Conservation (phyloP, 331 rosid genomes). For the Cydonia oblonga region DNA sequence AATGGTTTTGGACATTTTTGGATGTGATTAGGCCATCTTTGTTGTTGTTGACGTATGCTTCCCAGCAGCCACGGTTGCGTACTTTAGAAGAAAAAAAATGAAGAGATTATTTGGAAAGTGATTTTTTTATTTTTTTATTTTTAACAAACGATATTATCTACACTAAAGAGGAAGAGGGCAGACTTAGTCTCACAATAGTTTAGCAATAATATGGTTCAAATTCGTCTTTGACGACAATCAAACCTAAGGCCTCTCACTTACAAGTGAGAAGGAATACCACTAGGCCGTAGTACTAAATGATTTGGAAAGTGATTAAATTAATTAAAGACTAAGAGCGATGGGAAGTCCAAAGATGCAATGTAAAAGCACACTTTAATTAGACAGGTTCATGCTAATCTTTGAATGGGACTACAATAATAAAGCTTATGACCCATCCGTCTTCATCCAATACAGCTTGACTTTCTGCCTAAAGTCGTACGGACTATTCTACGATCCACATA, state of each 20-base stretch:
- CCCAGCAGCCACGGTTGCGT: not conserved
- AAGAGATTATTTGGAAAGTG: too few species aligned
- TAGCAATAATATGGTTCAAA: too few species aligned
- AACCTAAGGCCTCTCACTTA: too few species aligned
- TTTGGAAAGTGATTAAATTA: too few species aligned
- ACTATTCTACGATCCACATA: not conserved
- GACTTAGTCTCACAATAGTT: too few species aligned
- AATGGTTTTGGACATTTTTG: not conserved
- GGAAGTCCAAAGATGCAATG: not conserved
- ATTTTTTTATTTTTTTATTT: too few species aligned
- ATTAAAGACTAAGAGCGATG: not conserved
- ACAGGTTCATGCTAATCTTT: not conserved
- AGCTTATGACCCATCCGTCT: not conserved
- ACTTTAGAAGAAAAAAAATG: not conserved
- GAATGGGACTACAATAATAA: not conserved
- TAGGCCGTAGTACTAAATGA: too few species aligned
- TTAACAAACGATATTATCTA: too few species aligned
- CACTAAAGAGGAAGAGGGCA: too few species aligned
- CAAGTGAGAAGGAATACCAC: too few species aligned
- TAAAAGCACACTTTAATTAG: not conserved
- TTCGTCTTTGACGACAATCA: too few species aligned
- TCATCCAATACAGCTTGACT: not conserved
- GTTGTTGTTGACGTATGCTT: not conserved
- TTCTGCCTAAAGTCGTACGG: not conserved
- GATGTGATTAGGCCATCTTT: not conserved